A percentile compares a stretch with the other conserved stretches of the same genome.
Conservation (phyloP, 495 filamentous ascomycete genomes). For the Tuber microsphaerosporum region DNA sequence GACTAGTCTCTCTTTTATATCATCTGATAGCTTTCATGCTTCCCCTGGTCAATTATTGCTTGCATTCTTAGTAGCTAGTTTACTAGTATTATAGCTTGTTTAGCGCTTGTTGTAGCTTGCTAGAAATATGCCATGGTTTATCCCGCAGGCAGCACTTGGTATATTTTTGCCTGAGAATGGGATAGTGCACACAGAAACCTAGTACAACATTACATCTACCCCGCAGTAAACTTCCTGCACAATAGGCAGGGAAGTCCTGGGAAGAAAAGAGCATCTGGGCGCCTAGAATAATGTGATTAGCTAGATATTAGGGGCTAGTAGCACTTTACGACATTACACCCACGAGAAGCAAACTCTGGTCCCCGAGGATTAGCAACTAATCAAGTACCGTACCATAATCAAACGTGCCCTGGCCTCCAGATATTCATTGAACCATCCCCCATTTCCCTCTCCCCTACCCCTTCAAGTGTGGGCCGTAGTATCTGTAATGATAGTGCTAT, state of each 20-base stretch:
- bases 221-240: no score
- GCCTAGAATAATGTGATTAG: not conserved
- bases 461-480: not conserved
- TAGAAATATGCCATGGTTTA: not conserved
- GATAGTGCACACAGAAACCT: not conserved
- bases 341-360: not conserved
- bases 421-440: not conserved
- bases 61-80: not conserved
- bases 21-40: not conserved
- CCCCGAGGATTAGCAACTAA: not conserved
- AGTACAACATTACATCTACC: no score
- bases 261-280: no score
- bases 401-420: not conserved
- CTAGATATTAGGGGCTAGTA: not conserved
- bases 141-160: not conserved
- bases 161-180: not conserved
- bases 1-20: not conserved
- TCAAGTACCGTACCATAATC: no score
- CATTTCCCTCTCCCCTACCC: not conserved
- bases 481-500: not conserved
- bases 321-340: not conserved
- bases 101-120: not conserved
- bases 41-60: not conserved
- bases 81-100: not conserved
- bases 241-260: no score